A percentile compares a stretch with the other conserved stretches of the same genome.
These are phyloP conservation scores for Collybia mongolica DNA, from an alignment of 768 basidiomycete genomes.

Conservation along the genomic window DNA sequence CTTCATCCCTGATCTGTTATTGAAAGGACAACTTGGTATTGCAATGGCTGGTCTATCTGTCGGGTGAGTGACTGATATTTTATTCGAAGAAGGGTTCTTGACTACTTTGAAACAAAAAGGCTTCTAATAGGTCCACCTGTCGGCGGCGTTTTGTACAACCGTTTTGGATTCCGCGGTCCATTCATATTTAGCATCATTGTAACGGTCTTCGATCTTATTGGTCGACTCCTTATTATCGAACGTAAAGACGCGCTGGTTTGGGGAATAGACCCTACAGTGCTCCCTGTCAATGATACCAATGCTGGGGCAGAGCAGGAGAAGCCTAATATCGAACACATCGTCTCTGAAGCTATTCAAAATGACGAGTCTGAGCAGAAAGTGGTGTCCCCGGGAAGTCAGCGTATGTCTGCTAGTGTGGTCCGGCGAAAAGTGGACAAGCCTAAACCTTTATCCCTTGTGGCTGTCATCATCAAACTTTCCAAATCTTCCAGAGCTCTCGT, in stretches of 20 bases:
- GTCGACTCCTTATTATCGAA: conserved; percentile 57
- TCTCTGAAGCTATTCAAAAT: no score
- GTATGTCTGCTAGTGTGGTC: not conserved
- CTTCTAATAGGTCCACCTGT: conserved; percentile 56
- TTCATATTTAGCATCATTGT: conserved; percentile 52
- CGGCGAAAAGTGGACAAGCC: not conserved
- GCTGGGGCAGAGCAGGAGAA: not conserved
- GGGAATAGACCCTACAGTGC: conserved; percentile 40
- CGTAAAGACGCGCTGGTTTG: conserved; percentile 47
- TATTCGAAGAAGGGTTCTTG: conserved; percentile 4
- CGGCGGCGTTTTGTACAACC: conserved; percentile 51
- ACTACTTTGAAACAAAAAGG: conserved; percentile 22
- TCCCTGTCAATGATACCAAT: not conserved
- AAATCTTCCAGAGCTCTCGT: conserved; percentile 49
- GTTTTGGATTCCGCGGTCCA: conserved; percentile 60
- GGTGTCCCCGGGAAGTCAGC: no score
- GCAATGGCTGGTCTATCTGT: conserved; percentile 58
- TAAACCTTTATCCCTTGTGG: conserved; percentile 32
- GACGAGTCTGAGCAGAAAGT: no score
- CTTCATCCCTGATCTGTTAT: not conserved
- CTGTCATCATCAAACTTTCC: conserved; percentile 38
- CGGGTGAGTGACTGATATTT: conserved; percentile 33
- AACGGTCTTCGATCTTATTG: conserved; percentile 48
- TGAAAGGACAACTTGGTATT: conserved; percentile 55
- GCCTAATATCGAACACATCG: not conserved